Conservation (phyloP, 306 rosid genomes). For the Vigna unguiculata region DNA sequence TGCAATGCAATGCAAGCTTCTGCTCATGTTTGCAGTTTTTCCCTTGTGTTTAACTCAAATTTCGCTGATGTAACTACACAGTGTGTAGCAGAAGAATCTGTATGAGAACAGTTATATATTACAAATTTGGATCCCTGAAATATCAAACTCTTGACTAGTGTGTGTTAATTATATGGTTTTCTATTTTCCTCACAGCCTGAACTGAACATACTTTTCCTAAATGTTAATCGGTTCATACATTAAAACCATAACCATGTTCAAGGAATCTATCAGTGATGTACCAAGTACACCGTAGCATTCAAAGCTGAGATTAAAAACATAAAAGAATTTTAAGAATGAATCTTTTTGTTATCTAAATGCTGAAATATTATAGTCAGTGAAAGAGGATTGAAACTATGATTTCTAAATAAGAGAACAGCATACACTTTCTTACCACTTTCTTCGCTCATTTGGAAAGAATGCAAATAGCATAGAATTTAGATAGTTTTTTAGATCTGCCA, state of each 20-base stretch:
- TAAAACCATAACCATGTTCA: conserved; percentile 23
- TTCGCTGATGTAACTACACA: conserved; percentile 49
- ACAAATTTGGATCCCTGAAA: conserved; percentile 33
- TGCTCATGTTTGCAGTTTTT: conserved; percentile 44
- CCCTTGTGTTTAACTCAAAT: conserved; percentile 39
- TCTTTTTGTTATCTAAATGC: conserved; percentile 26
- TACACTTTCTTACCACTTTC: too few species aligned
- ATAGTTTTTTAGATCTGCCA: too few species aligned
- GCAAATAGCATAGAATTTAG: too few species aligned
- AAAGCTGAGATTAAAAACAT: conserved; percentile 54
- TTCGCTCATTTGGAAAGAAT: too few species aligned
- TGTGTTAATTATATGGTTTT: background rate
- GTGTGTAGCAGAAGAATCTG: conserved; percentile 51
- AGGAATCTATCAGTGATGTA: conserved; percentile 50
- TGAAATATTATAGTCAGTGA: too few species aligned
- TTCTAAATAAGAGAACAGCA: too few species aligned
- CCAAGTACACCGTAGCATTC: conserved; percentile 63
- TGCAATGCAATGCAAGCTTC: conserved; percentile 41
- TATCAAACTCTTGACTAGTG: conserved; percentile 34
- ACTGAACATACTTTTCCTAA: background rate
- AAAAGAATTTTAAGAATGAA: conserved; percentile 64
- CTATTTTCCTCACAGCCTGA: background rate
- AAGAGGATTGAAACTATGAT: too few species aligned
- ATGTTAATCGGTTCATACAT: background rate
- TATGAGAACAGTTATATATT: conserved; percentile 42